A percentile compares a stretch with the other conserved stretches of the same genome.
These are phyloP conservation scores for Amanita brunnescens DNA, from an alignment of 768 basidiomycete genomes.

Conservation along the genomic window DNA sequence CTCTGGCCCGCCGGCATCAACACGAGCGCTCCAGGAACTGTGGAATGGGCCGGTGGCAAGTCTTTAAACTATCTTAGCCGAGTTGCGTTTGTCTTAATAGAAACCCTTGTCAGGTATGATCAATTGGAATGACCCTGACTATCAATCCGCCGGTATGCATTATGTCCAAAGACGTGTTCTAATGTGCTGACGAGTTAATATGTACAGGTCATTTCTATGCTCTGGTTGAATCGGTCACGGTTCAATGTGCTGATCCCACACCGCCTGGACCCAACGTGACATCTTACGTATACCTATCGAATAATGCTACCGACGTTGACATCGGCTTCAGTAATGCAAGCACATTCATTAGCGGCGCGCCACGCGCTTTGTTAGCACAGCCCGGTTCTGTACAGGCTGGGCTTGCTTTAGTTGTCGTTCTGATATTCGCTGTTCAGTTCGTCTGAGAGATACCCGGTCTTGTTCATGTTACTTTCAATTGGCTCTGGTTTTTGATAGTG, in stretches of 20 bases:
- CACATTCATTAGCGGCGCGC: constrained; percentile 42
- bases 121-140: constrained; percentile 76
- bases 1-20: constrained; percentile 80
- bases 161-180: neutral
- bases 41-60: constrained; percentile 68
- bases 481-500: neutral
- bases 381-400: constrained; percentile 11
- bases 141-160: constrained; percentile 46
- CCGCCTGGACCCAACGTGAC: constrained; percentile 37
- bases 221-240: constrained; percentile 48
- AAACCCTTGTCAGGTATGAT: constrained; percentile 42
- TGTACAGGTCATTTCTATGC: constrained; percentile 60
- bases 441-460: constrained; percentile 1
- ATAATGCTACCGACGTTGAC: constrained; percentile 42
- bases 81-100: neutral
- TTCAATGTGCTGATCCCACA: constrained; percentile 52
- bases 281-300: constrained; percentile 57
- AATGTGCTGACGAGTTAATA: neutral
- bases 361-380: constrained; percentile 6
- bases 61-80: neutral
- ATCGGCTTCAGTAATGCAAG: constrained; percentile 53
- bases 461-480: neutral
- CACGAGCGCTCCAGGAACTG: constrained; percentile 52
- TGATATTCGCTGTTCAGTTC: constrained; percentile 15
- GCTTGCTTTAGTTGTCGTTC: constrained; percentile 17